Conservation (phyloP, 495 filamentous ascomycete species). For the Coniosporium apollinis region DNA sequence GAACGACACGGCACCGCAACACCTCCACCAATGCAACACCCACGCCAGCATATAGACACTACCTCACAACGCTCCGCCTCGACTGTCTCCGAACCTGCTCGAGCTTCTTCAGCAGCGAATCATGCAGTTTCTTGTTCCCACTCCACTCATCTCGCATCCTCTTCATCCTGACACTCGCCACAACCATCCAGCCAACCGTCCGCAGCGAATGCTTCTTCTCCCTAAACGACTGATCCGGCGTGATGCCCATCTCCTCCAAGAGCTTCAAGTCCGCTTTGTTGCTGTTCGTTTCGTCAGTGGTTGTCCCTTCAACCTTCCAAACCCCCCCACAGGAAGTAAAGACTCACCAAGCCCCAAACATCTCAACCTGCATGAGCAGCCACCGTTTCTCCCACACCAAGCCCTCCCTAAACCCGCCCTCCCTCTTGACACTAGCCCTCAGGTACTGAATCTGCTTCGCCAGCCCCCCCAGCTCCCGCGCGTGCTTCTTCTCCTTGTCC, state of each 20-base stretch:
- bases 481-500: slow-evolving; percentile 39
- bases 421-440: slow-evolving; percentile 56
- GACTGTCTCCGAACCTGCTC: no score
- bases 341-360: slow-evolving; percentile 73
- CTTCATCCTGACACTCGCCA: slow-evolving; percentile 39
- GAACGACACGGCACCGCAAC: background rate
- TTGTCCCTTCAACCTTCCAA: no score
- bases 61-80: no score
- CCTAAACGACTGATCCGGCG: slow-evolving; percentile 25
- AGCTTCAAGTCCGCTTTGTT: slow-evolving; percentile 83
- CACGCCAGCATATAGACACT: background rate
- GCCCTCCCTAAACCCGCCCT: slow-evolving; percentile 60
- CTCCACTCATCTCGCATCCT: slow-evolving; percentile 33
- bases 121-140: slow-evolving; percentile 18
- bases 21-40: background rate
- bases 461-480: slow-evolving; percentile 67
- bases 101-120: slow-evolving; percentile 15
- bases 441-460: slow-evolving; percentile 83
- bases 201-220: slow-evolving; percentile 29
- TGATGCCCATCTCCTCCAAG: slow-evolving; percentile 62
- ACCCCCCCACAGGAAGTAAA: no score
- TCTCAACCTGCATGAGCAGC: slow-evolving; percentile 62
- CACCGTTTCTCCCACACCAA: slow-evolving; percentile 66
- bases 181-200: slow-evolving; percentile 33
- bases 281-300: slow-evolving; percentile 33